Base-by-base conservation (phyloP, 345 rosid genomes). In the Orychophragmus violaceus region DNA sequence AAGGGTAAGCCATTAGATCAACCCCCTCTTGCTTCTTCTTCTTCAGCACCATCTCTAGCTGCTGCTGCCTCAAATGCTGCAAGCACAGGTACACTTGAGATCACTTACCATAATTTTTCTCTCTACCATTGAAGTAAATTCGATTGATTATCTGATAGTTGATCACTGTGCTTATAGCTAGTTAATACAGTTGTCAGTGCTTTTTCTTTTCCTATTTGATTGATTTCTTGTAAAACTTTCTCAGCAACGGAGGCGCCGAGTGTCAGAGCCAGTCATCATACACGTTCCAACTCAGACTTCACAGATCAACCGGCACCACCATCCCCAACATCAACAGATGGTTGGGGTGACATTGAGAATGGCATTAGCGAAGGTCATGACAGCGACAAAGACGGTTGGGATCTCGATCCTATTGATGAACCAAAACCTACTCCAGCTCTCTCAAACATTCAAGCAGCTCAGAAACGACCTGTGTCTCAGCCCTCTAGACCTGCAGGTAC, bases 321-420 rank as follows among this genome's bases (percentile, higher is more conserved):
- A 22, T 94, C 97, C 41, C 99, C 99, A 18, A 83, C 97, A 58
- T 94, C 97, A 75, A 87, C 96, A 1, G 97, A 94, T 76, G 99
- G 99, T 29, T 94, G 99, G 99, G 99, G 99, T 77, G 99, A 94
- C 59, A 71, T 82, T 51, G 99, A 86, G 58, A 87, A 88, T 55
- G 99, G 95, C 71, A 77, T 91, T 76, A 64, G 74, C 59, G 96
- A 83, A 74, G 90, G 80, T 29, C 84, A 77, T 55, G 95, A 82
- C n/a, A 81, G 81, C 29, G 96, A 90, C 54, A 85, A 90, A 80
- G 97, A 88, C 62, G 97, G 97, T 13, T 94, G 99, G 99, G 99
- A 94, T 74, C 72, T 94, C 25, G 96, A 94, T 76, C 96, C 99
- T 52, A 82, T 88, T 16, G 95, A 90, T 62, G 99, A 88, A 58